Evolutionary conservation across 2,329 filamentous ascomycete species (phyloP).

Genomic region (Aspergillus neoniger): DNA sequence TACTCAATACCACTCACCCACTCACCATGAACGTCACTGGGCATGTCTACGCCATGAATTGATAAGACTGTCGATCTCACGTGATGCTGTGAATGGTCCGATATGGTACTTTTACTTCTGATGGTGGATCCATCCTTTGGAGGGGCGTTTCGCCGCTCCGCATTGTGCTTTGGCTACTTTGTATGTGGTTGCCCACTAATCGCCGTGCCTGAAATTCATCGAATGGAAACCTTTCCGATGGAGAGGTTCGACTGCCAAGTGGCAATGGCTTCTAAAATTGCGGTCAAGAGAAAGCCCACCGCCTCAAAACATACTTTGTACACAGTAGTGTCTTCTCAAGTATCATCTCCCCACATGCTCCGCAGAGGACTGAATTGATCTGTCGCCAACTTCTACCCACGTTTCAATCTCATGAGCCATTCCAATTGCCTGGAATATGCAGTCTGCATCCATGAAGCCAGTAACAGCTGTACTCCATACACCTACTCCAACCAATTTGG

Average conservation of each 20-base stretch:
- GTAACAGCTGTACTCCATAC: conserved; percentile 3
- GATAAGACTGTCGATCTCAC: background rate
- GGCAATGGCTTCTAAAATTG: conserved; percentile 25
- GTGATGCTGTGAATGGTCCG: conserved; percentile 6
- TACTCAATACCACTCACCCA: background rate
- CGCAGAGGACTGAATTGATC: background rate
- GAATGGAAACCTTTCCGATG: conserved; percentile 12
- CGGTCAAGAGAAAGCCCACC: conserved; percentile 28
- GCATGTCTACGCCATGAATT: background rate
- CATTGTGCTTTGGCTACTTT: background rate
- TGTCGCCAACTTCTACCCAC: background rate
- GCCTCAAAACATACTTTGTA: conserved; percentile 17
- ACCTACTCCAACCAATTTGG: background rate
- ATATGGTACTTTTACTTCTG: background rate
- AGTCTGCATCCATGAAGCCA: conserved; percentile 12
- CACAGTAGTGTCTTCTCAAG: background rate
- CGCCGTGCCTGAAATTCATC: conserved; percentile 1
- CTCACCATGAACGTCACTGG: background rate
- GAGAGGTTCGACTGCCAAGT: conserved; percentile 18
- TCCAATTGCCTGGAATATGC: conserved; percentile 5
- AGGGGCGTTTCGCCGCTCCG: background rate
- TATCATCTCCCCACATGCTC: conserved; percentile 11
- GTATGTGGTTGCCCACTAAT: background rate
- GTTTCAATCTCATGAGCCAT: background rate
- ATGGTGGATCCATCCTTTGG: background rate